phyloP scores from a whole-genome alignment of 1,284 basidiomycete species.

The Neotropicomus parvogracilis region DNA sequence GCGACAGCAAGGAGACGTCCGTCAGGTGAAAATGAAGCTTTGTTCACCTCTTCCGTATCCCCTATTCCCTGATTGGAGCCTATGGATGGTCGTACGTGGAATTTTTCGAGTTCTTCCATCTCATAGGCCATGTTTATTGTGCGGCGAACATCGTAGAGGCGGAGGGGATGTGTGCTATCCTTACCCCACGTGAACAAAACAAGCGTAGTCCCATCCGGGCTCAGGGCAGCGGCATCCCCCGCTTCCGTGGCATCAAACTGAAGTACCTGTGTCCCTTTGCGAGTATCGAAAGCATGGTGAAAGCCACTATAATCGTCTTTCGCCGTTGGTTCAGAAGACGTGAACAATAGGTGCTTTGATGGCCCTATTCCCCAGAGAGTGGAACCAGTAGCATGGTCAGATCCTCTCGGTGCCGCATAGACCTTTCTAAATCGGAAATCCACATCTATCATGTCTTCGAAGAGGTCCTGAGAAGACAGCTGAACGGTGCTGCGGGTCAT shows the following conservation, averaged over 20 bases:
- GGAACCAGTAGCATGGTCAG: constrained; percentile 40
- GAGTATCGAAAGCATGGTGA: constrained; percentile 51
- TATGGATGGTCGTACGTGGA: constrained; percentile 10
- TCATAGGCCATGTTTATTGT: constrained; percentile 28
- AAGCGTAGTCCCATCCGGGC: constrained; percentile 42
- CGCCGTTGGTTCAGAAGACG: constrained; percentile 52
- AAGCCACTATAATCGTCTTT: constrained; percentile 34
- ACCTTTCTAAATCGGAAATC: constrained; percentile 11
- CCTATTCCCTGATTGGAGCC: constrained; percentile 26
- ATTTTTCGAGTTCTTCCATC: constrained; percentile 29
- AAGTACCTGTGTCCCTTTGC: constrained; percentile 25
- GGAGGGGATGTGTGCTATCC: constrained; percentile 38
- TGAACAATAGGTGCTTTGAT: constrained; percentile 46
- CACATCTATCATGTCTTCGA: constrained; percentile 24
- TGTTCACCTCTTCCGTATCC: constrained; percentile 46
- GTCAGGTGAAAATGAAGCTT: constrained; percentile 56
- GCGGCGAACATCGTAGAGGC: constrained; percentile 51
- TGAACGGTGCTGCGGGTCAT: constrained; percentile 16
- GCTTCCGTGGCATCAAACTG: constrained; percentile 45
- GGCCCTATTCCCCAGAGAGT: constrained; percentile 52
- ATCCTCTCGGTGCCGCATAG: constrained; percentile 19
- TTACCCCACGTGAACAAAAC: constrained; percentile 46
- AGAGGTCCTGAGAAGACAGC: constrained; percentile 23
- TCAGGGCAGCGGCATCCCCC: constrained; percentile 52
- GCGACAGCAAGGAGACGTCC: constrained; percentile 57